phyloP scores from a whole-genome alignment of 2,329 filamentous ascomycete species.

The Aotearoamyces nothofagi region DNA sequence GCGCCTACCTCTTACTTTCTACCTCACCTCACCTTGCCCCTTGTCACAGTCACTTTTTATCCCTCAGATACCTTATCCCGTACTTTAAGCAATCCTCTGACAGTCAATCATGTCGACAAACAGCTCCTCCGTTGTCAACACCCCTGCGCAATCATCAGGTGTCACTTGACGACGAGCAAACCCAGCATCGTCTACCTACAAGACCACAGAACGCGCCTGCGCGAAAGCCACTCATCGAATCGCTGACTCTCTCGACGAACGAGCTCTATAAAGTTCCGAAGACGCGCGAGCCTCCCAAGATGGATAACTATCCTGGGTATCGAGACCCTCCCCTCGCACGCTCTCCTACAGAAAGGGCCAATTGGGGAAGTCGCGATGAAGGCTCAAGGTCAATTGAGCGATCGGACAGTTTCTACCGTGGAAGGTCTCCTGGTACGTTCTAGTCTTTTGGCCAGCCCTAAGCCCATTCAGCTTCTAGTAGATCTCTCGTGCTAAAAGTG shows the following conservation, averaged over 20 bases:
- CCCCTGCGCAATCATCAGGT: constrained; percentile 13
- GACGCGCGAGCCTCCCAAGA: constrained; percentile 4
- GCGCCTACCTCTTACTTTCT: constrained; percentile 11
- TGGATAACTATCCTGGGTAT: constrained; percentile 17
- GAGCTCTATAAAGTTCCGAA: too few species aligned
- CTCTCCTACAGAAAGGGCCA: constrained; percentile 19
- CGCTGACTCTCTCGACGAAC: too few species aligned
- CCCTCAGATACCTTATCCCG: constrained; percentile 7
- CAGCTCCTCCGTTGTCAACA: constrained; percentile 16
- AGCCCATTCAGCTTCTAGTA: too few species aligned
- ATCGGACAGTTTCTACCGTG: constrained; percentile 44
- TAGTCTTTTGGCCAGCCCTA: too few species aligned
- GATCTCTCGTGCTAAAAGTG: too few species aligned
- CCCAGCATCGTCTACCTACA: constrained; percentile 2
- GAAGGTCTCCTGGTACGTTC: constrained; percentile 57
- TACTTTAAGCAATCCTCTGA: constrained; percentile 19
- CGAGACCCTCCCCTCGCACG: constrained; percentile 17
- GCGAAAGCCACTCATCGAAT: neutral
- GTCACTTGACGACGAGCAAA: constrained; percentile 18
- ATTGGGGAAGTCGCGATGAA: constrained; percentile 19
- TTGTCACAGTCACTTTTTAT: constrained; percentile 4
- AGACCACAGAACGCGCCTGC: constrained; percentile 2
- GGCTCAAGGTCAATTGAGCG: constrained; percentile 12
- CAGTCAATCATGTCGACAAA: constrained; percentile 22
- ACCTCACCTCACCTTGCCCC: constrained; percentile 7